Evolutionary conservation across 345 rosid genomes (phyloP).

Genomic region (Brassica carinata): DNA sequence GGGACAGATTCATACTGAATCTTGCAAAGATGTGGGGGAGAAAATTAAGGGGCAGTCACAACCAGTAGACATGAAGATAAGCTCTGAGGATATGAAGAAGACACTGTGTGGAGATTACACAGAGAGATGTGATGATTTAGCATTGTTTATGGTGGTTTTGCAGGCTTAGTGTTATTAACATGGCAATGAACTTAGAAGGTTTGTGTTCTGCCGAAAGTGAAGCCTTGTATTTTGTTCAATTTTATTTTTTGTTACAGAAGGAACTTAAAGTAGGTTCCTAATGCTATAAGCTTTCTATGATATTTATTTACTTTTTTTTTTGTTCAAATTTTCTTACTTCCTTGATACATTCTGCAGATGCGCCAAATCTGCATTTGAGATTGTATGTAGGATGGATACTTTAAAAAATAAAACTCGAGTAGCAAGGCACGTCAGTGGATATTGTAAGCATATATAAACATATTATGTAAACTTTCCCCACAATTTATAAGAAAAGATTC

Average conservation of each 20-base stretch:
- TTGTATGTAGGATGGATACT: not conserved
- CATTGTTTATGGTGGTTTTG: constrained; percentile 36
- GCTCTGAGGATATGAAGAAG: constrained; percentile 5
- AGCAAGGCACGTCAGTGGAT: not conserved
- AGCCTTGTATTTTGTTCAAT: not conserved
- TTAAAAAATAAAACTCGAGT: not conserved
- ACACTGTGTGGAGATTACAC: constrained; percentile 13
- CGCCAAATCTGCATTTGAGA: constrained; percentile 21
- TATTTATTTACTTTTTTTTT: not conserved
- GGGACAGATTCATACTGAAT: constrained; percentile 12
- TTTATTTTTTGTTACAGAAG: constrained; percentile 15
- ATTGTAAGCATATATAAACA: not conserved
- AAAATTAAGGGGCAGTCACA: constrained; percentile 12
- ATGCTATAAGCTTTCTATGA: not conserved
- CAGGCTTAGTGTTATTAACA: constrained; percentile 37
- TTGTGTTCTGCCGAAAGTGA: constrained; percentile 12
- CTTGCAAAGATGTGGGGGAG: constrained; percentile 17
- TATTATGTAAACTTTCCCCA: not conserved
- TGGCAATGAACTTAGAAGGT: constrained; percentile 31
- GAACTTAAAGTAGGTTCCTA: constrained; percentile 17
- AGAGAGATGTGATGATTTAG: no score
- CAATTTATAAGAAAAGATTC: not conserved
- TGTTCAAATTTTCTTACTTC: not conserved
- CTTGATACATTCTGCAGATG: constrained; percentile 7
- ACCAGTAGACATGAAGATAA: not conserved